Evolutionary conservation across 1,284 basidiomycete genomes (phyloP), one percentile per base, ranked within the genome.

Genomic region (Malassezia obtusa): DNA sequence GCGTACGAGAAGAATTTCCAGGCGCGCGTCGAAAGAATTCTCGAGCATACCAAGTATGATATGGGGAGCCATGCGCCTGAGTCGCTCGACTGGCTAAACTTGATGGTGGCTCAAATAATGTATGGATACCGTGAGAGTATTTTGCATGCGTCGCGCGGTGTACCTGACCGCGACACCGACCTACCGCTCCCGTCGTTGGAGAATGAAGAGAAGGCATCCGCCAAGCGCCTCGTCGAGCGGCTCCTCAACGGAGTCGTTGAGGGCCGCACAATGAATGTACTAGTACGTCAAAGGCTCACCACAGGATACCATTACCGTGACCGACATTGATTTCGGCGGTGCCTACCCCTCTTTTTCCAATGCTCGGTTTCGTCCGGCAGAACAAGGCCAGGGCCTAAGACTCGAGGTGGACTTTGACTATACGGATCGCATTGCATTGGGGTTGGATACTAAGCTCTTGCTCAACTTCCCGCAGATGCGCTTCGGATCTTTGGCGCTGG

Each of bases 361-460:
- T 52, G 79, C 79, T 14, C 68, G 79, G 21, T 78, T 81, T 17
- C 67, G 80, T 17, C 80, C 80, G 0, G 77, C 79, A 24, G 79
- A 80, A 48, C 77, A 77, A 8, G 75, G 75, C 19, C 79, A 79
- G 14, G 69, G 77, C 14, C 72, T 80, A 38, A 73, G 79, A 40
- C 77, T 80, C 40, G 80, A 81, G 65, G 74, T 80, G 21, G 80
- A 81, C 59, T 60, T 81, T 33, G 79, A 80, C 63, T 81, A 80
- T 60, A 65, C 73, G 12, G 80, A 81, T 61, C 75, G 76, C 8
- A 70, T 80, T 28, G 76, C 77, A 4, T 68, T 81, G 4, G 75
- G 77, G 5, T 72, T 81, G 31, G 78, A 79, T 12, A 81, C 80
- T 0, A 75, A 77, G n/a, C 75, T 81, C 4, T 67, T 80, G 17